phyloP scores from a whole-genome alignment of 345 rosid species.

The Eutrema japonicum region DNA sequence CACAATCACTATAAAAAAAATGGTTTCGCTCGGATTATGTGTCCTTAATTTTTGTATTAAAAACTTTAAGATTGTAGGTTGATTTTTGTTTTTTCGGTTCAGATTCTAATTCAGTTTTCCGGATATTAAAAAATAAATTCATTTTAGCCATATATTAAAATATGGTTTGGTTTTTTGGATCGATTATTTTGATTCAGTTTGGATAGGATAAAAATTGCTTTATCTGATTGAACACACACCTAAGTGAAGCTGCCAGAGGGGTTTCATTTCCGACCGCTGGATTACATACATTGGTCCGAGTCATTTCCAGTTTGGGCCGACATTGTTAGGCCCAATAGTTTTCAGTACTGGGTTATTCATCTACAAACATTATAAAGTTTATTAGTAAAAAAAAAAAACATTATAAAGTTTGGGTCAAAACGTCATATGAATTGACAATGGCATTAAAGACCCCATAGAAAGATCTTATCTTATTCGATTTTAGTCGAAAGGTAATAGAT shows the following conservation, averaged over 20 bases:
- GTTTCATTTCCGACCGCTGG: not conserved
- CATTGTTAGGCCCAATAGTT: constrained; percentile 1
- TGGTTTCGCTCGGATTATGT: too few relatives aligned
- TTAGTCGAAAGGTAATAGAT: not conserved
- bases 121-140: too few relatives aligned
- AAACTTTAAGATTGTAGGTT: too few relatives aligned
- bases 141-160: too few relatives aligned
- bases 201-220: not conserved
- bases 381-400: not conserved
- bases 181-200: not conserved
- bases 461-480: not conserved
- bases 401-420: not conserved
- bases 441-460: constrained; percentile 11
- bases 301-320: not conserved
- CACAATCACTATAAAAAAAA: too few relatives aligned
- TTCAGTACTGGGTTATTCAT: not conserved
- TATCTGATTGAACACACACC: not conserved
- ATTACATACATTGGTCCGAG: not conserved
- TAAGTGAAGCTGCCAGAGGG: not conserved
- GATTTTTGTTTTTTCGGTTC: too few relatives aligned
- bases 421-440: not conserved
- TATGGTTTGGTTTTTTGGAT: not conserved
- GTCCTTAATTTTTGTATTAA: too few relatives aligned
- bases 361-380: not conserved
- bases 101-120: too few relatives aligned